Base-by-base conservation (phyloP, 2,329 filamentous ascomycete genomes). In the Fusarium nygamai region DNA sequence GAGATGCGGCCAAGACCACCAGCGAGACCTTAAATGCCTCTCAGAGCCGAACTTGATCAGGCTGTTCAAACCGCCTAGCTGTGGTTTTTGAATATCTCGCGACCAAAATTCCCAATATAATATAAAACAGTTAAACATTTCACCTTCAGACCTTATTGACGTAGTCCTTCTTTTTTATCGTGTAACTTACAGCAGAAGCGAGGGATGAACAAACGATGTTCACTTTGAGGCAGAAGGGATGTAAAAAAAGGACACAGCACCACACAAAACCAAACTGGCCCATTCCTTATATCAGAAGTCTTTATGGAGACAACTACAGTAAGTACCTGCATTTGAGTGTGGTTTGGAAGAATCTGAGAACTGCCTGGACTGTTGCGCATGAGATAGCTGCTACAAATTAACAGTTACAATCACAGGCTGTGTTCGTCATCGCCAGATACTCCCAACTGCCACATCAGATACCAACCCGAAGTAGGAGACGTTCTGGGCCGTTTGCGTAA, bases 1-100 rank as follows among this genome's bases (percentile, higher is more conserved):
- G 94, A 79, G 89, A 92, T 64, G 94, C 94, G 65, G 93, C 93
- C 20, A 89, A 92, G 80, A 88, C 92, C 68, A 92, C 93, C 43
- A 89, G 91, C 57, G 77, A 88, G 86, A 85, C 86, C 73, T 77
- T 87, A 20, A 82, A 80, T 64, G 63, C 68, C 22, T 70, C 75
- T 12, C 78, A 82, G 27, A 68, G 61, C 46, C 73, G 76, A 36
- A 74, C 64, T 17, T 78, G 66, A 38, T 73, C 73, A 10, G 74
- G 62, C 22, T 27, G 64, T 13, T 48, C 41, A 29, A 33, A 11
- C 43, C 41, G n/a, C 9, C n/a, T 20, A 50, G 27, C 27, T 41
- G 34, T 20, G 29, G 29, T 13, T 31, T 29, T 31, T 31, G 8
- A 2, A 43, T 24, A 41, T 41, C 27, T 56, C 36, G 38, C 36